Evolutionary conservation across 495 filamentous ascomycete species (phyloP).

Genomic region (Penicillium manginii): DNA sequence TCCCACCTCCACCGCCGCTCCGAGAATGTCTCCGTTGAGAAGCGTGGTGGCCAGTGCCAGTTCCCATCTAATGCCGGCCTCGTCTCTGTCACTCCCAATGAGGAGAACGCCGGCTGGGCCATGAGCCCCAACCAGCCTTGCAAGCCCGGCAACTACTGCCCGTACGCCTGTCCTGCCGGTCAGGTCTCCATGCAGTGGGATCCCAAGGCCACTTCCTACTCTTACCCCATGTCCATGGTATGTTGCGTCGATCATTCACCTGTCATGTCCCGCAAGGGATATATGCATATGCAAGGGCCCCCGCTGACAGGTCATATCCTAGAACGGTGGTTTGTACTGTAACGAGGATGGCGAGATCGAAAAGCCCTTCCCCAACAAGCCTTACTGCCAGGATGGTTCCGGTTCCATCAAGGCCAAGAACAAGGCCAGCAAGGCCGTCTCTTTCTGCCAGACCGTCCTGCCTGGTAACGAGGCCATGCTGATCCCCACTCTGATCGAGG

Average conservation of each 20-base stretch:
- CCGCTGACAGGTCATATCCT: constrained; percentile 32
- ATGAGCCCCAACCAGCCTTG: constrained; percentile 80
- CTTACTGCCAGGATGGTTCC: constrained; percentile 74
- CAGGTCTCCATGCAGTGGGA: constrained; percentile 84
- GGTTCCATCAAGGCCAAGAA: constrained; percentile 67
- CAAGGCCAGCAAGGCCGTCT: constrained; percentile 61
- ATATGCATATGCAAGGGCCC: constrained; percentile 8
- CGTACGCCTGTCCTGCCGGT: constrained; percentile 76
- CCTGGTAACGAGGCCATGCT: constrained; percentile 90
- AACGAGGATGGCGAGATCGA: constrained; percentile 65
- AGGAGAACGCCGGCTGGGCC: constrained; percentile 76
- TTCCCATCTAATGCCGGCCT: constrained; percentile 72
- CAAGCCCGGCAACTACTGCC: constrained; percentile 70
- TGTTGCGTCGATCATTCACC: constrained; percentile 31
- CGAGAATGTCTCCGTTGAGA: constrained; percentile 32
- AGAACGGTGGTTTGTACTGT: constrained; percentile 82
- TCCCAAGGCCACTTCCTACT: constrained; percentile 66
- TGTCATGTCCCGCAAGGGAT: constrained; percentile 24
- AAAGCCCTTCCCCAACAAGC: constrained; percentile 70
- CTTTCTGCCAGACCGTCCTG: constrained; percentile 83
- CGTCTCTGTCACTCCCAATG: constrained; percentile 66
- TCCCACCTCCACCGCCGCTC: constrained; percentile 34
- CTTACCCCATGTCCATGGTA: constrained; percentile 76
- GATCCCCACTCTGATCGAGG: constrained; percentile 71
- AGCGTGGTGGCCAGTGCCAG: constrained; percentile 57